Percentiles rank a stretch among this genome's conserved stretches.
phyloP scores from a whole-genome alignment of 148 eudicot genomes.

The Heliosperma pusillum region DNA sequence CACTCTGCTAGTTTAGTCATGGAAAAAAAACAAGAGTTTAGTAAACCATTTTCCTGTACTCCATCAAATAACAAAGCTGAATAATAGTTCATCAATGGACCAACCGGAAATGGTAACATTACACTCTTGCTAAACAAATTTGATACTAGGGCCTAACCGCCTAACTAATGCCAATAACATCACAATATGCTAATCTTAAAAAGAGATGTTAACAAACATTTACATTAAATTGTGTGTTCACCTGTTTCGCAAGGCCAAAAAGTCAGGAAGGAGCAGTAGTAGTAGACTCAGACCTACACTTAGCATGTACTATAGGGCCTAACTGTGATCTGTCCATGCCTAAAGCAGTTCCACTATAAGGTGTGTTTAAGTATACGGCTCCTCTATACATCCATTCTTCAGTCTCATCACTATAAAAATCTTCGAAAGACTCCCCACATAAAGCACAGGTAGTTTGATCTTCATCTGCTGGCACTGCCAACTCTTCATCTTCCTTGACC shows the following conservation, averaged over 20 bases:
- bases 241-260: constrained; percentile 42
- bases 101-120: neutral
- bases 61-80: neutral
- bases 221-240: constrained; percentile 27
- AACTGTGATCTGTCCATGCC: constrained; percentile 75
- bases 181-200: neutral
- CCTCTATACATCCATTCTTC: constrained; percentile 99
- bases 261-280: constrained; percentile 41
- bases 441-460: constrained; percentile 80
- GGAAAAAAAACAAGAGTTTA: neutral
- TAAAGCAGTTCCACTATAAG: constrained; percentile 42
- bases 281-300: constrained; percentile 78
- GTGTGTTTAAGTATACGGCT: constrained; percentile 80
- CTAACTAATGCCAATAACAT: neutral
- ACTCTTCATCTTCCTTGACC: constrained; percentile 70
- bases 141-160: no score
- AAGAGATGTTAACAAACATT: neutral
- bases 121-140: neutral
- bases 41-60: neutral
- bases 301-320: constrained; percentile 94
- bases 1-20: neutral
- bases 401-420: constrained; percentile 84
- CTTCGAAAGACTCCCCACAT: constrained; percentile 94
- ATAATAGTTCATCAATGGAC: neutral
- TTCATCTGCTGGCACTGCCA: constrained; percentile 93